Conservation (phyloP, 176 grass and related monocot genomes). For the Lolium multiflorum region DNA sequence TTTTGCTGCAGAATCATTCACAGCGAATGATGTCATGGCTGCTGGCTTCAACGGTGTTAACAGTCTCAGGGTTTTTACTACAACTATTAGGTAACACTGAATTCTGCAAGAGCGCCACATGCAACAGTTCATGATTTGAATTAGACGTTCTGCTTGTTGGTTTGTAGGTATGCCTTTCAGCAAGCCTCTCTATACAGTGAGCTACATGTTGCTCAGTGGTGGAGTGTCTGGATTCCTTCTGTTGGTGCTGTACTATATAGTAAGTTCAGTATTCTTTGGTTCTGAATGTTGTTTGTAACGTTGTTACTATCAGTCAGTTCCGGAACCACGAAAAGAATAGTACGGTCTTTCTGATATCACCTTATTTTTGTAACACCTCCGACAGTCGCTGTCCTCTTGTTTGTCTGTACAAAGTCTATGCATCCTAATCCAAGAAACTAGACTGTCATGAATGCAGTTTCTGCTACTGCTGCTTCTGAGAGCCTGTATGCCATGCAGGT, state of each 20-base stretch:
- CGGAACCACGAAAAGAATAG: not conserved
- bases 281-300: not conserved
- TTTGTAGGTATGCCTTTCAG: slow-evolving; percentile 91
- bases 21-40: slow-evolving; percentile 73
- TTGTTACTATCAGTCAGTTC: not conserved
- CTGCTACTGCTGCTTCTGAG: not conserved
- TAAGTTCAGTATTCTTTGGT: slow-evolving; percentile 55
- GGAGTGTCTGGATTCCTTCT: slow-evolving; percentile 82
- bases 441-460: slow-evolving; percentile 26
- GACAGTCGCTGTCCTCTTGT: not conserved
- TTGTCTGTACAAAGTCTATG: too few species aligned
- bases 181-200: slow-evolving; percentile 88
- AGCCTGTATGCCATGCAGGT: slow-evolving; percentile 54
- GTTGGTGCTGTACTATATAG: slow-evolving; percentile 76
- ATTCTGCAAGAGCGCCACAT: not conserved
- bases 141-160: slow-evolving; percentile 20
- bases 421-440: not conserved
- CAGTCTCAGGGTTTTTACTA: slow-evolving; percentile 66
- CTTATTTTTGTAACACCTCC: not conserved
- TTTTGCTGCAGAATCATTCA: slow-evolving; percentile 65
- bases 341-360: not conserved
- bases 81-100: slow-evolving; percentile 67
- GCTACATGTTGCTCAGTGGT: slow-evolving; percentile 84
- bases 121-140: slow-evolving; percentile 3
- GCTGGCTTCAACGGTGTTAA: slow-evolving; percentile 58